Evolutionary conservation across 106 monocot genomes (phyloP).

Genomic region (Dioscorea dumetorum): DNA sequence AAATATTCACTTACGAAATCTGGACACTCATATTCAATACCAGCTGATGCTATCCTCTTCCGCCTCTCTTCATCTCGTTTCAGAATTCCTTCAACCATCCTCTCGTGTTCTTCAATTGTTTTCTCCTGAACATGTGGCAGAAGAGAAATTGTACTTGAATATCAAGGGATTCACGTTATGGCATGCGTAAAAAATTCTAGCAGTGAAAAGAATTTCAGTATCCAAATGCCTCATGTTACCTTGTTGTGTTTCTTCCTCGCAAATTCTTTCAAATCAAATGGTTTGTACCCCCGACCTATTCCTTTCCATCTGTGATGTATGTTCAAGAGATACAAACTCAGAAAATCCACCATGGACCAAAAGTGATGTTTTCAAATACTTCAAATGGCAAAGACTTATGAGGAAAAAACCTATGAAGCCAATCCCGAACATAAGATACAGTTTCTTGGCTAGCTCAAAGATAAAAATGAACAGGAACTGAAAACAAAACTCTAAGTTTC

Average conservation of each 20-base stretch:
- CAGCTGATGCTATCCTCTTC: slow-evolving; percentile 68
- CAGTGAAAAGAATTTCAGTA: no score
- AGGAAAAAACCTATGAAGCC: no score
- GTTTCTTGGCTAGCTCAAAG: no score
- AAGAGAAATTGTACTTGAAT: neutral
- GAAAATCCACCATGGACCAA: no score
- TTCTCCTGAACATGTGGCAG: slow-evolving; percentile 46
- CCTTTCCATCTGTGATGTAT: slow-evolving; percentile 59
- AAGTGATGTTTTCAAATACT: neutral
- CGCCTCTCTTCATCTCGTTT: slow-evolving; percentile 57
- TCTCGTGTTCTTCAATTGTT: slow-evolving; percentile 66
- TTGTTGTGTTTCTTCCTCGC: slow-evolving; percentile 67
- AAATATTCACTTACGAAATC: slow-evolving; percentile 58
- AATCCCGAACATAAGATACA: no score
- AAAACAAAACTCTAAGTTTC: no score
- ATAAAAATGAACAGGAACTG: no score
- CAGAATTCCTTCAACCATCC: slow-evolving; percentile 61
- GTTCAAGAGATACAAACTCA: no score
- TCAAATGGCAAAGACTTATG: neutral
- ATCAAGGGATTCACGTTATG: no score
- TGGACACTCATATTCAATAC: slow-evolving; percentile 87
- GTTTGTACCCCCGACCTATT: slow-evolving; percentile 18
- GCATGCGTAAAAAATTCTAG: no score
- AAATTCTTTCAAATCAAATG: slow-evolving; percentile 37
- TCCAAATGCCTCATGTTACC: slow-evolving; percentile 22